Percentiles rank a stretch among this genome's conserved stretches.
phyloP scores from a whole-genome alignment of 1,284 basidiomycete genomes.

The Exsudoporus floridanus region DNA sequence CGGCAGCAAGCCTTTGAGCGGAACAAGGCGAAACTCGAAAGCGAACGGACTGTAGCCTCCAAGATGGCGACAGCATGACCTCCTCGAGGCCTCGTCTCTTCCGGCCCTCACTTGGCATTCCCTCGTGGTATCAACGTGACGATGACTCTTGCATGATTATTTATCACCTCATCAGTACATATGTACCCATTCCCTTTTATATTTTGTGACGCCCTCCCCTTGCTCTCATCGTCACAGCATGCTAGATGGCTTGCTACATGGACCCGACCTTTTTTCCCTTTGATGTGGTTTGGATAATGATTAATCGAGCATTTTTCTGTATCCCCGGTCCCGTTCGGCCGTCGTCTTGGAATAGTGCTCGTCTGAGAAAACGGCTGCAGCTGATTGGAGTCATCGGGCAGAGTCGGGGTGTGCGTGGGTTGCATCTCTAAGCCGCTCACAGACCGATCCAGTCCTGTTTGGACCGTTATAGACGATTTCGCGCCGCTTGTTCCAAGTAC shows the following conservation, averaged over 20 bases:
- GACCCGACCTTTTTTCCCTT: slow-evolving; percentile 6
- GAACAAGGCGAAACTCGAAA: slow-evolving; percentile 83
- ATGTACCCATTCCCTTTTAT: slow-evolving; percentile 8
- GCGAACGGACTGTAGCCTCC: slow-evolving; percentile 78
- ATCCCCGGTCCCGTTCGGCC: slow-evolving; percentile 1
- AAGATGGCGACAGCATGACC: slow-evolving; percentile 78
- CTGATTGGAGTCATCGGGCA: slow-evolving; percentile 1
- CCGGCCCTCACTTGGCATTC: not conserved
- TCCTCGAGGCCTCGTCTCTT: slow-evolving; percentile 12
- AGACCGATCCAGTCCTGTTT: no score
- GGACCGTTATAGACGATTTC: not conserved
- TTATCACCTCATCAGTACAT: slow-evolving; percentile 29
- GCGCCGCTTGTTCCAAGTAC: not conserved
- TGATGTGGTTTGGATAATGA: slow-evolving; percentile 17
- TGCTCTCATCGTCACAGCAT: slow-evolving; percentile 9
- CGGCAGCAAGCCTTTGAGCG: slow-evolving; percentile 80
- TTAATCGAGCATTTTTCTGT: slow-evolving; percentile 19
- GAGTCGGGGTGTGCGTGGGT: not conserved
- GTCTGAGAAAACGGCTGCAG: not conserved
- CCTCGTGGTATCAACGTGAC: slow-evolving; percentile 25
- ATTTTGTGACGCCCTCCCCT: slow-evolving; percentile 13
- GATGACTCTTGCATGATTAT: slow-evolving; percentile 30
- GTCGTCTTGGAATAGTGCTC: not conserved
- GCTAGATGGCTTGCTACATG: slow-evolving; percentile 22
- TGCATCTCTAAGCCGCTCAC: not conserved